Percentiles rank a stretch among this genome's conserved stretches.
These are phyloP conservation scores for Vanrija sp. DNA, from an alignment of 1,284 basidiomycete species.

Conservation along the genomic window DNA sequence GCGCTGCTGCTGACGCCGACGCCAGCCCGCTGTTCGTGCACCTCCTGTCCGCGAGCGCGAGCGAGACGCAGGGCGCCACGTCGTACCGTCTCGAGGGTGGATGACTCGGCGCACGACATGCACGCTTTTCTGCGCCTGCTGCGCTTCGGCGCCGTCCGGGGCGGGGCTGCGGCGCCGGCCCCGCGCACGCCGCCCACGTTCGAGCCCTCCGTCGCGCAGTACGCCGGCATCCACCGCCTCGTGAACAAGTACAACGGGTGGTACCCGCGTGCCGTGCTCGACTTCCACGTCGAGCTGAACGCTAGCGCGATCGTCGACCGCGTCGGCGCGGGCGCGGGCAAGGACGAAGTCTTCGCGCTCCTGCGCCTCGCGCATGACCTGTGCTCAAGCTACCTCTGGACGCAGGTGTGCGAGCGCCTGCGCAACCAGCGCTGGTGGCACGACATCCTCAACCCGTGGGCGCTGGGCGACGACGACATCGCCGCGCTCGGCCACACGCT, in stretches of 20 bases:
- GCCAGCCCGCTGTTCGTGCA: conserved; percentile 8
- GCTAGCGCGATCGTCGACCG: conserved; percentile 6
- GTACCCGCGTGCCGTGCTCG: conserved; percentile 16
- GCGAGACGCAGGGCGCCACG: background rate
- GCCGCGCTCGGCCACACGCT: conserved; percentile 7
- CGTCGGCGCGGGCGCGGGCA: conserved; percentile 3
- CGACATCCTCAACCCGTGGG: conserved; percentile 13
- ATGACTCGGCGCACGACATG: conserved; percentile 11
- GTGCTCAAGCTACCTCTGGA: conserved; percentile 9
- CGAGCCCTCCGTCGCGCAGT: conserved; percentile 11
- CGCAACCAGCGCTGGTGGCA: conserved; percentile 9
- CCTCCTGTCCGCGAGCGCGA: background rate
- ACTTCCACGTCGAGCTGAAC: conserved; percentile 20
- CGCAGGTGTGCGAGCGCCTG: conserved; percentile 13
- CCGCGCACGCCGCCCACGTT: conserved; percentile 3
- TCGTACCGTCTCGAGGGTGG: conserved; percentile 3
- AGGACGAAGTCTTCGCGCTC: conserved; percentile 10
- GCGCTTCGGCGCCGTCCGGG: background rate
- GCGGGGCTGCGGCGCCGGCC: background rate
- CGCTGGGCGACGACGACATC: conserved; percentile 6
- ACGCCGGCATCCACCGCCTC: conserved; percentile 14
- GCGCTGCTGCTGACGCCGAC: background rate
- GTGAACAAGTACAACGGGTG: conserved; percentile 16
- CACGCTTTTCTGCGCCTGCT: conserved; percentile 16
- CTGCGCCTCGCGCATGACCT: conserved; percentile 13